phyloP scores from a whole-genome alignment of 148 eudicot species.

The Hydrangea macrophylla region DNA sequence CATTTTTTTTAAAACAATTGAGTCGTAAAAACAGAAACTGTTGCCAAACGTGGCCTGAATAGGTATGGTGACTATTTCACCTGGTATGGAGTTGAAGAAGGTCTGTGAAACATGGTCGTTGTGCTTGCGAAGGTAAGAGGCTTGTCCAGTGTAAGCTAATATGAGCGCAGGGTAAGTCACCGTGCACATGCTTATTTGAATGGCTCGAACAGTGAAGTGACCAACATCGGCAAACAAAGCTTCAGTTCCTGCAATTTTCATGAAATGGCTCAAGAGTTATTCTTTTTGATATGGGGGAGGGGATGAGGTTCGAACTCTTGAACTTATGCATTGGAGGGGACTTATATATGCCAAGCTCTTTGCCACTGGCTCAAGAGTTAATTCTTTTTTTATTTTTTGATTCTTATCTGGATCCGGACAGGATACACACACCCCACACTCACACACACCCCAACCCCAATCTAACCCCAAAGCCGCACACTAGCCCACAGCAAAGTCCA shows the following conservation, averaged over 20 bases:
- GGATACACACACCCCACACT: too few species aligned
- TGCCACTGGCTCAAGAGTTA: too few species aligned
- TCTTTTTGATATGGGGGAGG: background rate
- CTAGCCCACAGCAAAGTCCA: too few species aligned
- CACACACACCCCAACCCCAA: too few species aligned
- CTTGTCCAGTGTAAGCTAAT: conserved; percentile 25
- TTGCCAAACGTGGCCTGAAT: background rate
- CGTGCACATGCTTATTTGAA: conserved; percentile 28
- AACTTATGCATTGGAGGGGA: too few species aligned
- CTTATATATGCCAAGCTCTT: too few species aligned
- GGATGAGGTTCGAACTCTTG: too few species aligned
- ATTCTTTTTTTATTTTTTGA: too few species aligned
- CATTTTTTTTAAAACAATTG: too few species aligned
- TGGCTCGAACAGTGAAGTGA: conserved; percentile 26
- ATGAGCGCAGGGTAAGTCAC: conserved; percentile 23
- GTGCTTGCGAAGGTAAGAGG: conserved; percentile 22
- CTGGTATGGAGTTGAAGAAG: conserved; percentile 23
- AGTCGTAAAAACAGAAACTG: too few species aligned
- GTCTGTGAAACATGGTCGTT: conserved; percentile 2
- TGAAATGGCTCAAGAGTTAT: background rate
- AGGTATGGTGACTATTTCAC: background rate
- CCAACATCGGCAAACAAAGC: conserved; percentile 33
- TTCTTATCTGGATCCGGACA: too few species aligned
- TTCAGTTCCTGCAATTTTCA: conserved; percentile 20
- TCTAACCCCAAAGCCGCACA: too few species aligned